Evolutionary conservation across 139 green algal genomes (phyloP), one percentile per base, ranked within the genome.

Genomic region (Mesostigma viride): DNA sequence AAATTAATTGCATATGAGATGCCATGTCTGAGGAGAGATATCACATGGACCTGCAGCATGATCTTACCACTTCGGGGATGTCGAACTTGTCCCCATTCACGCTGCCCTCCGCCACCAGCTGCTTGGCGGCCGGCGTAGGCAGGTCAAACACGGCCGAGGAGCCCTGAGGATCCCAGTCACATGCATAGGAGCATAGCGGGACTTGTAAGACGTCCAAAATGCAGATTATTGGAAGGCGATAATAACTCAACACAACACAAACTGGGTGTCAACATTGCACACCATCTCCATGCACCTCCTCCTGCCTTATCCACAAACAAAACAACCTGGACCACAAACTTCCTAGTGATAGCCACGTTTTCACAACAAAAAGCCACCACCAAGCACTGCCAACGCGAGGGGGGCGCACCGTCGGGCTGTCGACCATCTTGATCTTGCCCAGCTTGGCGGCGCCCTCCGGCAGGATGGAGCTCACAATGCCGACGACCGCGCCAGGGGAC

Each of bases 61-160:
- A n/a, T n/a, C n/a, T n/a, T n/a, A n/a, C n/a, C n/a, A n/a, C n/a
- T n/a, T n/a, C n/a, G n/a, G n/a, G n/a, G n/a, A n/a, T n/a, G 26
- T 76, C 69, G 47, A 76, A 73, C n/a, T 40, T 30, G 14, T 76
- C 69, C 6, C 63, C 69, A 1, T 58, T 47, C 27, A 56, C 45
- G 20, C 28, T 44, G 22, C 68, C 35, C 27, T 73, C 34, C 27
- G 53, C 31, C 20, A 88, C 3, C 26, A 92, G 64, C 66, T 71
- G 40, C 40, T 82, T 62, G 5, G 79, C 79, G 26, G 78, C 33
- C 2, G 62, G 70, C 3, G 75, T 35, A 1, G 86, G 82, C 71
- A 95, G 46, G 72, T 96, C 90, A 66, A 96, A 95, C 0, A 89
- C 85, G 0, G 79, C 84, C 53, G 1, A 66, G 48, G 58, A 44